phyloP scores from a whole-genome alignment of 2,329 filamentous ascomycete species.

The Aspergillus quadricinctus region DNA sequence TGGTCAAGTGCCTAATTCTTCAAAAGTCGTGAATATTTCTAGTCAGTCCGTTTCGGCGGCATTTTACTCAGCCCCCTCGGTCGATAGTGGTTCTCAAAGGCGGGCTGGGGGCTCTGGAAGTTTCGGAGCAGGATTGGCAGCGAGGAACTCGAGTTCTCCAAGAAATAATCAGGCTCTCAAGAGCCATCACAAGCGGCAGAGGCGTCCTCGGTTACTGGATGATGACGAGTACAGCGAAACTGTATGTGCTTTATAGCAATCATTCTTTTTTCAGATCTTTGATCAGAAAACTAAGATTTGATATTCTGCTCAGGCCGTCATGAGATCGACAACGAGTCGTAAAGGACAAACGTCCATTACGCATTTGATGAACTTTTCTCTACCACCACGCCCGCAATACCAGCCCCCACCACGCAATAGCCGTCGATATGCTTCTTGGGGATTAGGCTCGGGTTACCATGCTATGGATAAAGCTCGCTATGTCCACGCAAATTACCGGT shows the following conservation, averaged over 20 bases:
- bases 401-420: conserved; percentile 55
- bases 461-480: conserved; percentile 86
- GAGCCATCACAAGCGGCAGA: conserved; percentile 80
- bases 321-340: conserved; percentile 63
- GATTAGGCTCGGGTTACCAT: conserved; percentile 83
- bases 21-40: conserved; percentile 37
- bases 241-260: conserved; percentile 47
- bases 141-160: conserved; percentile 34
- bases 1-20: conserved; percentile 31
- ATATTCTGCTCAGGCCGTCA: conserved; percentile 48
- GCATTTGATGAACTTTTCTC: conserved; percentile 86
- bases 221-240: conserved; percentile 85
- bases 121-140: conserved; percentile 36
- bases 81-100: conserved; percentile 37
- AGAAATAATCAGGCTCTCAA: conserved; percentile 72
- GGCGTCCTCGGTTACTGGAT: conserved; percentile 67
- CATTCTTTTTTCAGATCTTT: not conserved
- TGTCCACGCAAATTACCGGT: conserved; percentile 95
- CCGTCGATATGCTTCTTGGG: conserved; percentile 74
- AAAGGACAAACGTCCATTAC: conserved; percentile 96
- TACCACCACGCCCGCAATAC: conserved; percentile 66
- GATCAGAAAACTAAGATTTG: not conserved
- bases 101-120: conserved; percentile 39
- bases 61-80: conserved; percentile 27
- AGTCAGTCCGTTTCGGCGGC: conserved; percentile 31